Evolutionary conservation across 1,139 yeast species (phyloP).

Genomic region (Yamadazyma taylorii): DNA sequence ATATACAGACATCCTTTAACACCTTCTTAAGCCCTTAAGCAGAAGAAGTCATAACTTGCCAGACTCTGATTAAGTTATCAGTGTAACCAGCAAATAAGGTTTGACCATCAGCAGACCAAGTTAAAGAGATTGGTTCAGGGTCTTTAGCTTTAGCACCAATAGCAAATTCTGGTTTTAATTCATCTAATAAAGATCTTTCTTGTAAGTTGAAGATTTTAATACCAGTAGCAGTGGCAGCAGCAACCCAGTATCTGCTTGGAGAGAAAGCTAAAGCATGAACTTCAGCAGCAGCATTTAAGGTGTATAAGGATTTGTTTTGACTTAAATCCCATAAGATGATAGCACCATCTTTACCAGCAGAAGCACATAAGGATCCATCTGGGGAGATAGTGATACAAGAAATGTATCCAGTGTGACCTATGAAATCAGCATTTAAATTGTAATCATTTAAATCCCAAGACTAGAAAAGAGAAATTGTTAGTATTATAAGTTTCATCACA

Average conservation of each 20-base stretch:
- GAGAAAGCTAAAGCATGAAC: constrained; percentile 99
- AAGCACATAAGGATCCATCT: constrained; percentile 99
- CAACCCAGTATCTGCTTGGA: constrained; percentile 99
- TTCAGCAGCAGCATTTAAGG: constrained; percentile 94
- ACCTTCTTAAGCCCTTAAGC: too few relatives aligned
- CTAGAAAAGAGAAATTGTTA: constrained; percentile 46
- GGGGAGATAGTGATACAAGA: constrained; percentile 98
- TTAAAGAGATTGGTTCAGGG: constrained; percentile 97
- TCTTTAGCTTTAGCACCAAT: constrained; percentile 89
- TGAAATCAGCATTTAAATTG: constrained; percentile 91
- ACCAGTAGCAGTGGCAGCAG: constrained; percentile 98
- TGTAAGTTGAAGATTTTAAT: constrained; percentile 98
- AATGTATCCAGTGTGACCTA: constrained; percentile 99
- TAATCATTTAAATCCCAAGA: constrained; percentile 92
- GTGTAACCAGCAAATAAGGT: constrained; percentile 99
- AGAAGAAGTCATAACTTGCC: constrained; percentile 98
- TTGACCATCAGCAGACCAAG: constrained; percentile 99
- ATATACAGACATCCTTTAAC: too few relatives aligned
- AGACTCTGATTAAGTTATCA: constrained; percentile 98
- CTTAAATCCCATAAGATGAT: constrained; percentile 98
- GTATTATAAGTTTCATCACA: too few relatives aligned
- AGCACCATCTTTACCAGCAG: constrained; percentile 99
- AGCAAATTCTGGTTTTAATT: constrained; percentile 97
- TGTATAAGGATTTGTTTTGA: constrained; percentile 86
- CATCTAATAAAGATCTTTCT: constrained; percentile 94